Evolutionary conservation across 2,329 filamentous ascomycete species (phyloP).

Genomic region (Neoascochyta sp.): DNA sequence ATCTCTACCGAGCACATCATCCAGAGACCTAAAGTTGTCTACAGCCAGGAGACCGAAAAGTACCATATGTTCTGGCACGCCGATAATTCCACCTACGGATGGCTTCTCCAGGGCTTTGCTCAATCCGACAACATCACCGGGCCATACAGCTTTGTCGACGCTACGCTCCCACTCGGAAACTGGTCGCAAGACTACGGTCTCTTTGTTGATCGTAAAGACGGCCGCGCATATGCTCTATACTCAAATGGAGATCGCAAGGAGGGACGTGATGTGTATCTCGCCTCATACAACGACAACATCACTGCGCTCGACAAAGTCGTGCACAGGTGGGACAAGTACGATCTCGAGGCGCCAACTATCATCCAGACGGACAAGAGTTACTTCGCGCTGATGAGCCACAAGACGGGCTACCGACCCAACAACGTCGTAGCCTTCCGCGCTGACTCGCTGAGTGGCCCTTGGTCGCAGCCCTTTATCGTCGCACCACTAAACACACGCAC

Average conservation of each 20-base stretch:
- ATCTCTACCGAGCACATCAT: slow-evolving; percentile 57
- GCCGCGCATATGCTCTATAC: slow-evolving; percentile 55
- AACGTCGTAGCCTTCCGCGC: slow-evolving; percentile 57
- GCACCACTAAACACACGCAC: slow-evolving; percentile 51
- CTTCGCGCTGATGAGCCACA: slow-evolving; percentile 60
- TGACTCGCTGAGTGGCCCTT: slow-evolving; percentile 49
- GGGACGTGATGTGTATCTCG: slow-evolving; percentile 57
- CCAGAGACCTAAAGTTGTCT: slow-evolving; percentile 60
- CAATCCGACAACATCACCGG: slow-evolving; percentile 52
- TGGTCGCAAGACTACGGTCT: slow-evolving; percentile 62
- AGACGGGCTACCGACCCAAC: slow-evolving; percentile 61
- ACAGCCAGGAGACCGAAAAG: slow-evolving; percentile 51
- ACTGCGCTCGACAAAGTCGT: slow-evolving; percentile 52
- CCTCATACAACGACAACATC: slow-evolving; percentile 52
- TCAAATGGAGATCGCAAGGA: slow-evolving; percentile 56
- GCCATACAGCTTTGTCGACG: slow-evolving; percentile 54
- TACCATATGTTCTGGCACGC: slow-evolving; percentile 64
- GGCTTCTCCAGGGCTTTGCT: slow-evolving; percentile 56
- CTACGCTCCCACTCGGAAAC: slow-evolving; percentile 55
- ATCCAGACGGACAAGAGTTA: slow-evolving; percentile 59
- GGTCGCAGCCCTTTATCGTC: slow-evolving; percentile 55
- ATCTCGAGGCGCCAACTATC: slow-evolving; percentile 59
- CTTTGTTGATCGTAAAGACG: slow-evolving; percentile 58
- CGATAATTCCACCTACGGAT: slow-evolving; percentile 55
- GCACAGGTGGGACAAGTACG: slow-evolving; percentile 57